phyloP scores from a whole-genome alignment of 2,329 filamentous ascomycete genomes.

The Mycogone perniciosa region DNA sequence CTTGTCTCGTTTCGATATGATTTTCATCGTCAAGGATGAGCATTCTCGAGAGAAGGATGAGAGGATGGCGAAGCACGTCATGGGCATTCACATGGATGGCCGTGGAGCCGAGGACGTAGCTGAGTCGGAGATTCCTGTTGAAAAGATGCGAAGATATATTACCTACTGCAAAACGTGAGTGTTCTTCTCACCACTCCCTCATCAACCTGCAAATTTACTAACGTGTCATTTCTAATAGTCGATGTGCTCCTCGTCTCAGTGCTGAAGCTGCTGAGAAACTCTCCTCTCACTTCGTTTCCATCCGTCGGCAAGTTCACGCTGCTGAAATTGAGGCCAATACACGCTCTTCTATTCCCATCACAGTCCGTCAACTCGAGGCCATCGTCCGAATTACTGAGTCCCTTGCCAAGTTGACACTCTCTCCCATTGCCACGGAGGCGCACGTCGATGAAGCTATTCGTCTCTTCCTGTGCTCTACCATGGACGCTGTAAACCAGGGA shows the following conservation, averaged over 20 bases:
- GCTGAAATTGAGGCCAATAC: constrained; percentile 85
- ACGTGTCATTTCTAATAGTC: constrained; percentile 40
- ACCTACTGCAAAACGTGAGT: constrained; percentile 92
- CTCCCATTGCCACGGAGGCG: constrained; percentile 76
- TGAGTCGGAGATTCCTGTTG: constrained; percentile 84
- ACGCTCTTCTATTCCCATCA: constrained; percentile 92
- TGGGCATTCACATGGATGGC: constrained; percentile 93
- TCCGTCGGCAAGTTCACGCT: constrained; percentile 87
- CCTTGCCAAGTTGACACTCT: constrained; percentile 82
- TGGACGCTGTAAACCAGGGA: constrained; percentile 94
- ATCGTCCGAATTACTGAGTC: constrained; percentile 97
- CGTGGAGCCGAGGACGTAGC: constrained; percentile 73
- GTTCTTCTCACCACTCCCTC: background rate
- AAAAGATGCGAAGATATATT: constrained; percentile 96
- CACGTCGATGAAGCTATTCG: constrained; percentile 98
- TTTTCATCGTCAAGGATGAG: constrained; percentile 96
- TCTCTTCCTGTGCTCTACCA: constrained; percentile 90
- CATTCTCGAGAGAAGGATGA: constrained; percentile 87
- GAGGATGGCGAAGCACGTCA: constrained; percentile 91
- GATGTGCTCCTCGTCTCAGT: constrained; percentile 86
- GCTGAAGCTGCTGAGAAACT: constrained; percentile 91
- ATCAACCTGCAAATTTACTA: background rate
- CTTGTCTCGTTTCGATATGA: constrained; percentile 97
- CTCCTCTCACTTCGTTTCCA: constrained; percentile 94
- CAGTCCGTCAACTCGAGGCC: constrained; percentile 91